Conservation (phyloP, 2,329 filamentous ascomycete genomes). For the Alternaria dauci region DNA sequence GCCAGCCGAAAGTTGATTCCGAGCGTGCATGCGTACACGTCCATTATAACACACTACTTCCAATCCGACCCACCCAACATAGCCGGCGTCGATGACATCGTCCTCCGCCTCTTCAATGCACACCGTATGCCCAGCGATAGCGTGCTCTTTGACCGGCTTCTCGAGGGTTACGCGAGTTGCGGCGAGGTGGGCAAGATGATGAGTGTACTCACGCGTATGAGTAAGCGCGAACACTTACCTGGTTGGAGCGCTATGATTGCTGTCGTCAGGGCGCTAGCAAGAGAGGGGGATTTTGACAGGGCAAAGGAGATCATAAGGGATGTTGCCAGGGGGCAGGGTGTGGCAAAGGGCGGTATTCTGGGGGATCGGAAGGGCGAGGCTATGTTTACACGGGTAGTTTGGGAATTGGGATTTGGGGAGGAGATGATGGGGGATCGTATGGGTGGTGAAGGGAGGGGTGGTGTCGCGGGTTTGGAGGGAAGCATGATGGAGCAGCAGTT, state of each 20-base stretch:
- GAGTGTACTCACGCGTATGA: slow-evolving; percentile 52
- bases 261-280: slow-evolving; percentile 51
- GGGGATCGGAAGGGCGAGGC: slow-evolving; percentile 19
- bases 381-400: slow-evolving; percentile 29
- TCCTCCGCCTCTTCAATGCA: slow-evolving; percentile 55
- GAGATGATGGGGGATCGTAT: slow-evolving; percentile 21
- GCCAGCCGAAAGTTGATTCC: slow-evolving; percentile 60
- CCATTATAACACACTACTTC: slow-evolving; percentile 74
- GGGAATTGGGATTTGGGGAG: slow-evolving; percentile 20
- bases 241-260: slow-evolving; percentile 53
- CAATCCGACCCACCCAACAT: slow-evolving; percentile 66
- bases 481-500: neutral
- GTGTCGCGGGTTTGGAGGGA: neutral
- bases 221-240: slow-evolving; percentile 51
- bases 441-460: neutral
- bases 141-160: slow-evolving; percentile 73
- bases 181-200: slow-evolving; percentile 60
- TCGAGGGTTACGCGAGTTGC: slow-evolving; percentile 69
- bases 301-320: slow-evolving; percentile 50
- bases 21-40: slow-evolving; percentile 75
- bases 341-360: slow-evolving; percentile 33
- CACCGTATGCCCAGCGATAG: slow-evolving; percentile 56
- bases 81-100: slow-evolving; percentile 66
- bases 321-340: slow-evolving; percentile 45
- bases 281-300: slow-evolving; percentile 46